Conservation (phyloP, 208 protist genomes). For the Trypanosoma cruzi region DNA sequence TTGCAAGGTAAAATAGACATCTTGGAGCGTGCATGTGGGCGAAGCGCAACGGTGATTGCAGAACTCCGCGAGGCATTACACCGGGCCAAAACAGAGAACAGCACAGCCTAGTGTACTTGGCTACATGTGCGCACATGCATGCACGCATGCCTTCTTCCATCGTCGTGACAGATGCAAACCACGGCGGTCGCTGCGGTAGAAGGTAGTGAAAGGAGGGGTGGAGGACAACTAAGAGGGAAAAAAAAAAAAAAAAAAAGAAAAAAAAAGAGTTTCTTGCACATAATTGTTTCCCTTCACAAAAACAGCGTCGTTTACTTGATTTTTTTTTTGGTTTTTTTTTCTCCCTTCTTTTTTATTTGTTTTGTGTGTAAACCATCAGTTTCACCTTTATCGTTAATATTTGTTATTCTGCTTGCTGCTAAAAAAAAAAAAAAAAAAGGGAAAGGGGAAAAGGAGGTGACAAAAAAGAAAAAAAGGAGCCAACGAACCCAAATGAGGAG, state of each 20-base stretch:
- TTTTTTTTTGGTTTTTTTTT: too few relatives aligned
- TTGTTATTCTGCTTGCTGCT: neutral
- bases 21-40: constrained; percentile 55
- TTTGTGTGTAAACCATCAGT: too few relatives aligned
- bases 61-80: constrained; percentile 63
- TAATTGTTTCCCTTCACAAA: too few relatives aligned
- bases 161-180: too few relatives aligned
- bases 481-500: neutral
- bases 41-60: constrained; percentile 60
- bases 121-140: neutral
- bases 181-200: neutral
- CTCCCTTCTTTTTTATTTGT: too few relatives aligned
- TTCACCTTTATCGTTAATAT: neutral
- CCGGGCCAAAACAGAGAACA: constrained; percentile 10
- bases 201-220: too few relatives aligned
- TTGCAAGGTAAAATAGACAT: constrained; percentile 39
- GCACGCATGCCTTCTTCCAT: neutral
- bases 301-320: too few relatives aligned
- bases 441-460: neutral
- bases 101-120: neutral
- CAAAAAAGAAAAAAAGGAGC: neutral
- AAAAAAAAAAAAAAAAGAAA: too few relatives aligned
- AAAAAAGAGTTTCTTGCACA: too few relatives aligned
- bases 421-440: neutral
- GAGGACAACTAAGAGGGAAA: too few relatives aligned